Conservation (phyloP, 129 eudicot species). For the Mikania micrantha region DNA sequence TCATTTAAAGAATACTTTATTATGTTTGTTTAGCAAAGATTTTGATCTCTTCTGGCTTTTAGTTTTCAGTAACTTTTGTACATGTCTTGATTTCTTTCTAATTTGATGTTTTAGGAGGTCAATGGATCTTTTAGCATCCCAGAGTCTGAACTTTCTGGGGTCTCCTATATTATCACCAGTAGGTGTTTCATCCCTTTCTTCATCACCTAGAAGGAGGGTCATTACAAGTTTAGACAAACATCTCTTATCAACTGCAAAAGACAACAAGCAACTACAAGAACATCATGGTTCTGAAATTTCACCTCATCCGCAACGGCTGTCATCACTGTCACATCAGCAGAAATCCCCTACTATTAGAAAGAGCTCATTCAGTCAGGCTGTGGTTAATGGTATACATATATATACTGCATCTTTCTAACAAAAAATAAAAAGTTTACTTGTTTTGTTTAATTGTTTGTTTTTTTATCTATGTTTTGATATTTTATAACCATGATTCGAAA, state of each 20-base stretch:
- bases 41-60: too few species aligned
- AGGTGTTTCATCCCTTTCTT: background rate
- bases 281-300: slow-evolving; percentile 44
- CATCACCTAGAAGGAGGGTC: slow-evolving; percentile 46
- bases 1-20: too few species aligned
- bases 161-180: slow-evolving; percentile 12
- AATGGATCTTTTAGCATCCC: slow-evolving; percentile 25
- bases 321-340: slow-evolving; percentile 30
- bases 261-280: slow-evolving; percentile 39
- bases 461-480: too few species aligned
- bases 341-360: slow-evolving; percentile 38
- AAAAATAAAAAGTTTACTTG: background rate
- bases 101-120: slow-evolving; percentile 15
- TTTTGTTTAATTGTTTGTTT: too few species aligned
- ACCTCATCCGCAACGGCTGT: slow-evolving; percentile 43
- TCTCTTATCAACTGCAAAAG: slow-evolving; percentile 30
- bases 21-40: too few species aligned
- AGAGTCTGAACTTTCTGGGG: slow-evolving; percentile 17
- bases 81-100: background rate
- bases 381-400: slow-evolving; percentile 56
- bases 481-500: too few species aligned
- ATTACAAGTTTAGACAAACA: slow-evolving; percentile 52
- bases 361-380: slow-evolving; percentile 73
- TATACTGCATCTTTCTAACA: background rate
- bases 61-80: too few species aligned